These are phyloP conservation scores for Trametes sp. DNA, from an alignment of 1,284 basidiomycete genomes.

Conservation along the genomic window DNA sequence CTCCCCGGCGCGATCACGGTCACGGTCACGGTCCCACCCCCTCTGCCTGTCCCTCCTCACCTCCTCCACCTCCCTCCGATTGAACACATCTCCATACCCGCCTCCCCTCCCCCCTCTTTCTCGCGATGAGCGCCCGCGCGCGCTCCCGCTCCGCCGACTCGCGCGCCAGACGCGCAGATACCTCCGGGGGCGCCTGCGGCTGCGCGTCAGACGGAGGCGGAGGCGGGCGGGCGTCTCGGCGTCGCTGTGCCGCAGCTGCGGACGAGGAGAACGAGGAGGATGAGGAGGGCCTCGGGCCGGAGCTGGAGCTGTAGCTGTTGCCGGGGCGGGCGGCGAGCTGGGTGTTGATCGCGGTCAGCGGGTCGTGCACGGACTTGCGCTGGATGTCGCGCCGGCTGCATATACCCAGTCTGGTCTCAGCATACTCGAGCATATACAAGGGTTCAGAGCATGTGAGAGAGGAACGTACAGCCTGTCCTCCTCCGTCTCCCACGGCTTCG, in stretches of 20 bases:
- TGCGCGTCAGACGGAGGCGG: constrained; percentile 17
- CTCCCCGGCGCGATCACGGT: neutral
- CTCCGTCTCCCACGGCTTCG: constrained; percentile 35
- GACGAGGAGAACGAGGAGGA: too few relatives aligned
- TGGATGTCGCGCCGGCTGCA: constrained; percentile 66
- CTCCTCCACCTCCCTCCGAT: constrained; percentile 72
- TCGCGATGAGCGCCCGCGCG: constrained; percentile 69
- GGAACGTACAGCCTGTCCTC: constrained; percentile 42
- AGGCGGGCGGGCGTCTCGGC: constrained; percentile 19
- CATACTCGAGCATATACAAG: neutral
- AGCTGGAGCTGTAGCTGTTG: too few relatives aligned
- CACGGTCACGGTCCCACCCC: constrained; percentile 20
- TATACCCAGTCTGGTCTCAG: neutral
- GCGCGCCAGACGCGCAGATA: constrained; percentile 66
- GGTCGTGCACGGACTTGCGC: constrained; percentile 71
- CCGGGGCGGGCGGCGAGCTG: constrained; percentile 59
- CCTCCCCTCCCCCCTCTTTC: constrained; percentile 59
- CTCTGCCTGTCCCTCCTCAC: constrained; percentile 51
- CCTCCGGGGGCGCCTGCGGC: constrained; percentile 46
- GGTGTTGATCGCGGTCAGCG: constrained; percentile 75
- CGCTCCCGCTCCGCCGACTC: constrained; percentile 78
- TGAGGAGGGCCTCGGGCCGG: constrained; percentile 31
- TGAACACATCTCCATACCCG: constrained; percentile 76
- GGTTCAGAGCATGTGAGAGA: neutral
- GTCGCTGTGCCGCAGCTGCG: constrained; percentile 16